A percentile compares a stretch with the other conserved stretches of the same genome.
Evolutionary conservation across 768 basidiomycete species (phyloP).

Genomic region (Boletus edulis): DNA sequence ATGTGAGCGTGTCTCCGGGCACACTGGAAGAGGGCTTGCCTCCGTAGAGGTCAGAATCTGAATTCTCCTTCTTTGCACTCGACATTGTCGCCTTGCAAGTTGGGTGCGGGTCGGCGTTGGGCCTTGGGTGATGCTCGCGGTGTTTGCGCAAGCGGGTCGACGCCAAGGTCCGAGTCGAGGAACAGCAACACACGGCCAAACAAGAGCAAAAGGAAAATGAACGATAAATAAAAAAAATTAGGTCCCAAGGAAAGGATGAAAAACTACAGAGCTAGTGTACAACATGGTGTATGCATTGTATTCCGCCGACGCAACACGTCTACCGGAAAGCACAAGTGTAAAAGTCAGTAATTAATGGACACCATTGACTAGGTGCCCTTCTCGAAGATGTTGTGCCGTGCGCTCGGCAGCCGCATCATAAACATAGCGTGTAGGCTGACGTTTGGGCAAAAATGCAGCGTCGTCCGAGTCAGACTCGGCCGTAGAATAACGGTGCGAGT

Average conservation of each 20-base stretch:
- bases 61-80: slow-evolving; percentile 25
- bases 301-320: background rate
- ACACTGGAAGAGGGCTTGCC: slow-evolving; percentile 32
- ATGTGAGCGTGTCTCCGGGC: background rate
- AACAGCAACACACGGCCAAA: slow-evolving; percentile 24
- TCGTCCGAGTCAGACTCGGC: slow-evolving; percentile 55
- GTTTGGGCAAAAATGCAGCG: slow-evolving; percentile 31
- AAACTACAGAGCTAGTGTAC: slow-evolving; percentile 25
- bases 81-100: slow-evolving; percentile 14
- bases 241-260: slow-evolving; percentile 6
- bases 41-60: slow-evolving; percentile 46
- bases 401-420: slow-evolving; percentile 92
- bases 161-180: background rate
- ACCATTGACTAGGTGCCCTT: slow-evolving; percentile 44
- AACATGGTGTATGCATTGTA: slow-evolving; percentile 19
- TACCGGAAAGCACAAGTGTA: too few species aligned
- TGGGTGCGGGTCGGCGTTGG: too few species aligned
- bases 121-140: background rate
- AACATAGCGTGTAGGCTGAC: slow-evolving; percentile 66
- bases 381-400: slow-evolving; percentile 55
- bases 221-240: slow-evolving; percentile 19
- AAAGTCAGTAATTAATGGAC: slow-evolving; percentile 35
- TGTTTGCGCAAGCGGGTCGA: slow-evolving; percentile 7
- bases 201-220: slow-evolving; percentile 13
- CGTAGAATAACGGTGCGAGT: slow-evolving; percentile 31